Evolutionary conservation across 2,329 filamentous ascomycete species (phyloP).

Genomic region (Monosporascus sp.): DNA sequence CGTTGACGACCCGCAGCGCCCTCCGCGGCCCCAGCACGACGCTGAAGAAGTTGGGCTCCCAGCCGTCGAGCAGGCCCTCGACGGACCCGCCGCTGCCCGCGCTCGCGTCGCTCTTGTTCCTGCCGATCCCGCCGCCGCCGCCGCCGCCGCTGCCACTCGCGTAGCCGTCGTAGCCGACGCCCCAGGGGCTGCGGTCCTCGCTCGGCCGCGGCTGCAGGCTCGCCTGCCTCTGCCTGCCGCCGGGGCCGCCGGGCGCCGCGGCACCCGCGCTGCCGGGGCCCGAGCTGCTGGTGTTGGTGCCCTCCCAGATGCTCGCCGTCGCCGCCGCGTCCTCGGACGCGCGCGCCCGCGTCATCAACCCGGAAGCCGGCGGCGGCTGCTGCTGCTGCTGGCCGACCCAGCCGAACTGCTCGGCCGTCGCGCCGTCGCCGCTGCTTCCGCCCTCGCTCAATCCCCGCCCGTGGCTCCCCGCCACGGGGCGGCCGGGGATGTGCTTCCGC

Average conservation of each 20-base stretch:
- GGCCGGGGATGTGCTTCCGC: constrained; percentile 13
- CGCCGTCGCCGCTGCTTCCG: background rate
- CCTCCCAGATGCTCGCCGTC: background rate
- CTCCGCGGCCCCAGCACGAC: constrained; percentile 63
- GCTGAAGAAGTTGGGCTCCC: constrained; percentile 67
- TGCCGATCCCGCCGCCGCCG: constrained; percentile 15
- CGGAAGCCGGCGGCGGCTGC: constrained; percentile 13
- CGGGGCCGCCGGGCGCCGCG: constrained; percentile 2
- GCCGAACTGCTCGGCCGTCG: constrained; percentile 17
- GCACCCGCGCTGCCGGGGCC: constrained; percentile 1
- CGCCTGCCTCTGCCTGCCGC: background rate
- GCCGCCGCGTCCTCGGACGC: constrained; percentile 15
- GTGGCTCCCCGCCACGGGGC: background rate
- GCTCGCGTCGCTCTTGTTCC: constrained; percentile 28
- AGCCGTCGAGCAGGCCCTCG: constrained; percentile 34
- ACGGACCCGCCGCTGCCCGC: constrained; percentile 31
- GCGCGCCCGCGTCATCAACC: constrained; percentile 5
- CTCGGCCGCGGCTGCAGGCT: constrained; percentile 14
- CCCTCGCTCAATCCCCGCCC: background rate
- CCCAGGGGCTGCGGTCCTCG: constrained; percentile 23
- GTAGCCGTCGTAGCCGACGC: constrained; percentile 16
- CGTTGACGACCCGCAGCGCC: constrained; percentile 65
- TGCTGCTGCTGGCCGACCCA: constrained; percentile 22
- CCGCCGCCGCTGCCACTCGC: constrained; percentile 12
- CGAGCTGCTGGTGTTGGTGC: background rate